Percentiles rank a stretch among this genome's conserved stretches.
These are phyloP conservation scores for Leccinum aurantiacum DNA, from an alignment of 768 basidiomycete species.

Conservation along the genomic window DNA sequence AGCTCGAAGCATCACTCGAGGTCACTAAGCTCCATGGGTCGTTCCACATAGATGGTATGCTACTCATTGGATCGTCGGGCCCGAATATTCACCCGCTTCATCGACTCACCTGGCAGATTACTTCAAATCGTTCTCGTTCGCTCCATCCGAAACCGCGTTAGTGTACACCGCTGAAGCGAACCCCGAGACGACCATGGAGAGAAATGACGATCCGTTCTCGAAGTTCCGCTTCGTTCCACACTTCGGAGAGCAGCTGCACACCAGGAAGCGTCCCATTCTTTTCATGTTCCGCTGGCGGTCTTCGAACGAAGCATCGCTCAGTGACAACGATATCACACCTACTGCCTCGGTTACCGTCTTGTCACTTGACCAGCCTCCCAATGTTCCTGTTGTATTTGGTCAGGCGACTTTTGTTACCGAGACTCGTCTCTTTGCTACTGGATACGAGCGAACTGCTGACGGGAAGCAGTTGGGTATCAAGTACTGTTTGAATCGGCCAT, in stretches of 20 bases:
- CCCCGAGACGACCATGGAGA: slow-evolving; percentile 14
- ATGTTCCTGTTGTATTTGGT: slow-evolving; percentile 43
- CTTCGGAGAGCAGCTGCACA: slow-evolving; percentile 62
- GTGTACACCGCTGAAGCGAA: slow-evolving; percentile 64
- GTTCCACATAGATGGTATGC: slow-evolving; percentile 62
- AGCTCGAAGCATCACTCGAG: slow-evolving; percentile 48
- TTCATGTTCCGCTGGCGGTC: slow-evolving; percentile 55
- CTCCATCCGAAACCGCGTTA: slow-evolving; percentile 49
- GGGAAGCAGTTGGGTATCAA: slow-evolving; percentile 59
- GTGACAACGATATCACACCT: slow-evolving; percentile 6
- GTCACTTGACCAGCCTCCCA: slow-evolving; percentile 9
- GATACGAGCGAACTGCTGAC: slow-evolving; percentile 59
- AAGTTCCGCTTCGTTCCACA: slow-evolving; percentile 58
- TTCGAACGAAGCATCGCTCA: not conserved
- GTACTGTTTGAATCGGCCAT: slow-evolving; percentile 58
- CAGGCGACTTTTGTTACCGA: slow-evolving; percentile 53
- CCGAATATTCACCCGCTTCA: slow-evolving; percentile 4
- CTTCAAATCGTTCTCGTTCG: slow-evolving; percentile 52
- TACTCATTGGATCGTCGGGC: not conserved
- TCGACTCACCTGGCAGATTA: slow-evolving; percentile 40
- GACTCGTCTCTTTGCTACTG: slow-evolving; percentile 53
- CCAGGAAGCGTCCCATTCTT: slow-evolving; percentile 50
- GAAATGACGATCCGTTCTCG: slow-evolving; percentile 28
- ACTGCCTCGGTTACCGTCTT: slow-evolving; percentile 14
- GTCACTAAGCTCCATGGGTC: slow-evolving; percentile 58